Percentiles rank a stretch among this genome's conserved stretches.
Evolutionary conservation across 2,329 filamentous ascomycete species (phyloP).

Genomic region (Trichoderma harzianum): DNA sequence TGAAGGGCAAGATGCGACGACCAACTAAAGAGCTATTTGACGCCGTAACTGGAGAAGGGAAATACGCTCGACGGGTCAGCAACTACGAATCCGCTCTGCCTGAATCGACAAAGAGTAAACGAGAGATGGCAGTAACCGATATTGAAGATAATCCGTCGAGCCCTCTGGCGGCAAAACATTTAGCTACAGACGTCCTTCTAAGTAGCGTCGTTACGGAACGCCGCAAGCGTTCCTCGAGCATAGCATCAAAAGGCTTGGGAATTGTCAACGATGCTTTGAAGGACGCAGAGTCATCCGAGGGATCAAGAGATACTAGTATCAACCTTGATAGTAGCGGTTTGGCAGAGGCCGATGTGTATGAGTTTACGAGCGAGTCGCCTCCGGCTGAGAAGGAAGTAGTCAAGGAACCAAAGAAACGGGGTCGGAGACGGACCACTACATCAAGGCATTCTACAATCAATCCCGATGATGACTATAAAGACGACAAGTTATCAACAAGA

Average conservation of each 20-base stretch:
- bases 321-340: conserved; percentile 24
- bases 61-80: conserved; percentile 44
- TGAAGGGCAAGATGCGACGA: conserved; percentile 79
- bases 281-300: conserved; percentile 5
- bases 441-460: conserved; percentile 41
- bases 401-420: conserved; percentile 26
- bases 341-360: conserved; percentile 49
- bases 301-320: conserved; percentile 21
- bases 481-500: conserved; percentile 30
- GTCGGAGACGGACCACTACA: conserved; percentile 33
- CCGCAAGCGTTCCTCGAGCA: conserved; percentile 40
- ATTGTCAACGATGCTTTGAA: conserved; percentile 17
- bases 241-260: conserved; percentile 20
- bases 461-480: conserved; percentile 37
- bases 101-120: conserved; percentile 32
- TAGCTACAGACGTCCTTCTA: conserved; percentile 28
- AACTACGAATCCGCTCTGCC: conserved; percentile 28
- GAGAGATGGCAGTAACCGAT: conserved; percentile 31
- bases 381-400: conserved; percentile 31
- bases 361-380: conserved; percentile 51
- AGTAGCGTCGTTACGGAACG: conserved; percentile 37
- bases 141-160: conserved; percentile 34
- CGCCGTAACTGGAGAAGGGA: conserved; percentile 65
- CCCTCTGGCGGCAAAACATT: conserved; percentile 42
- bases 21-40: conserved; percentile 74